Evolutionary conservation across 2,329 filamentous ascomycete genomes (phyloP).

Genomic region (Calonectria hawksworthii): DNA sequence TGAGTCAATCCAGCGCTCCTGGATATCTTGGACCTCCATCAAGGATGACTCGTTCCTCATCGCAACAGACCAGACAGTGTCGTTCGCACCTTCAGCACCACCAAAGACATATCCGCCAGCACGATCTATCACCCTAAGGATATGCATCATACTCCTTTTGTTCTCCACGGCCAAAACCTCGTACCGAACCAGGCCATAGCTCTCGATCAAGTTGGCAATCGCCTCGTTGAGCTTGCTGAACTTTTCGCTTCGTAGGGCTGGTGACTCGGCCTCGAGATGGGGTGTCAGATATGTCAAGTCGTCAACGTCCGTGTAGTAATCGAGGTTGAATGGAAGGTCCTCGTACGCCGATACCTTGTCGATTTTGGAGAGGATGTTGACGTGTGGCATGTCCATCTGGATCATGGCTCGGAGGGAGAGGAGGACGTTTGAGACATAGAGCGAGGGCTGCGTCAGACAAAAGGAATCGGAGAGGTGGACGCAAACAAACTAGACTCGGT

Average conservation of each 20-base stretch:
- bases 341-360: constrained; percentile 92
- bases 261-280: constrained; percentile 83
- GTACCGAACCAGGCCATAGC: constrained; percentile 90
- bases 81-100: constrained; percentile 89
- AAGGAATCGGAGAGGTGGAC: constrained; percentile 96
- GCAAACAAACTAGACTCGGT: constrained; percentile 80
- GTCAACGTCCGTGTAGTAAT: constrained; percentile 98
- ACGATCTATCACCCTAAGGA: constrained; percentile 90
- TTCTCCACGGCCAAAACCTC: constrained; percentile 97
- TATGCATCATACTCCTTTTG: constrained; percentile 95
- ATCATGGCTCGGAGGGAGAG: constrained; percentile 96
- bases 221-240: constrained; percentile 89
- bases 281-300: constrained; percentile 89
- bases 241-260: constrained; percentile 77
- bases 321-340: constrained; percentile 92
- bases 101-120: constrained; percentile 96
- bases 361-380: constrained; percentile 98
- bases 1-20: constrained; percentile 94
- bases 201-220: constrained; percentile 87
- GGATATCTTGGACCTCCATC: constrained; percentile 89
- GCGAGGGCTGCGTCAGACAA: constrained; percentile 90
- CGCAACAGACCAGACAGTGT: constrained; percentile 96
- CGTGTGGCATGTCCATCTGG: constrained; percentile 95
- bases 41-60: constrained; percentile 82
- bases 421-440: constrained; percentile 95